A percentile compares a stretch with the other conserved stretches of the same genome.
phyloP scores from a whole-genome alignment of 2,329 filamentous ascomycete genomes.

The Berkeleyomyces basicola region DNA sequence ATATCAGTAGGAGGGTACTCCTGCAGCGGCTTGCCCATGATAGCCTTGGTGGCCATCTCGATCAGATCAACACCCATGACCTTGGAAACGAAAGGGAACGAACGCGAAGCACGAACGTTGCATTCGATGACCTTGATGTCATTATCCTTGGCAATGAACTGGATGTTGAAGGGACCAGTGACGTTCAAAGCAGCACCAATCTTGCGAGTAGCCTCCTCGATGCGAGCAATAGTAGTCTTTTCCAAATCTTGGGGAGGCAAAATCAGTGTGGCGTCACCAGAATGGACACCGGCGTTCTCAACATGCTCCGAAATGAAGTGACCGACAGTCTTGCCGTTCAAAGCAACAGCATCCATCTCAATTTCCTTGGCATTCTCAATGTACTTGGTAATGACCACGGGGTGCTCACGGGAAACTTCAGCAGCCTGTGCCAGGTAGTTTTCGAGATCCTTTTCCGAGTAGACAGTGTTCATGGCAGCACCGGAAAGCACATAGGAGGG shows the following conservation, averaged over 20 bases:
- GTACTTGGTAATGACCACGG: slow-evolving; percentile 98
- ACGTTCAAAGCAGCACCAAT: slow-evolving; percentile 89
- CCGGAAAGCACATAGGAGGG: slow-evolving; percentile 95
- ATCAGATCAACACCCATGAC: slow-evolving; percentile 96
- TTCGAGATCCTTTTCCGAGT: slow-evolving; percentile 83
- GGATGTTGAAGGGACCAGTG: slow-evolving; percentile 95
- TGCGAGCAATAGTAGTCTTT: slow-evolving; percentile 71
- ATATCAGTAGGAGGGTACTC: slow-evolving; percentile 69
- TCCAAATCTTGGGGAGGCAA: slow-evolving; percentile 88
- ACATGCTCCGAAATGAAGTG: slow-evolving; percentile 99
- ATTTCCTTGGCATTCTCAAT: slow-evolving; percentile 99
- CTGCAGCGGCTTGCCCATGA: slow-evolving; percentile 66
- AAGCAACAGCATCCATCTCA: slow-evolving; percentile 96
- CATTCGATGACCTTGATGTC: slow-evolving; percentile 99
- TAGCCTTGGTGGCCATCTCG: slow-evolving; percentile 96
- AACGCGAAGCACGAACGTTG: slow-evolving; percentile 89
- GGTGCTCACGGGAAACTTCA: slow-evolving; percentile 86
- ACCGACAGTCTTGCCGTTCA: slow-evolving; percentile 73
- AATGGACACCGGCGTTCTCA: slow-evolving; percentile 96
- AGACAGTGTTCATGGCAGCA: slow-evolving; percentile 98
- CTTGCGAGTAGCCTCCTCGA: slow-evolving; percentile 89
- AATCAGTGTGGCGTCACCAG: slow-evolving; percentile 90
- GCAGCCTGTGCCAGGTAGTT: slow-evolving; percentile 78
- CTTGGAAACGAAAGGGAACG: slow-evolving; percentile 97
- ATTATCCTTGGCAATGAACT: slow-evolving; percentile 98